Evolutionary conservation across 2,329 filamentous ascomycete genomes (phyloP), one percentile per base, ranked within the genome.

Genomic region (Penicillium sclerotigenum): DNA sequence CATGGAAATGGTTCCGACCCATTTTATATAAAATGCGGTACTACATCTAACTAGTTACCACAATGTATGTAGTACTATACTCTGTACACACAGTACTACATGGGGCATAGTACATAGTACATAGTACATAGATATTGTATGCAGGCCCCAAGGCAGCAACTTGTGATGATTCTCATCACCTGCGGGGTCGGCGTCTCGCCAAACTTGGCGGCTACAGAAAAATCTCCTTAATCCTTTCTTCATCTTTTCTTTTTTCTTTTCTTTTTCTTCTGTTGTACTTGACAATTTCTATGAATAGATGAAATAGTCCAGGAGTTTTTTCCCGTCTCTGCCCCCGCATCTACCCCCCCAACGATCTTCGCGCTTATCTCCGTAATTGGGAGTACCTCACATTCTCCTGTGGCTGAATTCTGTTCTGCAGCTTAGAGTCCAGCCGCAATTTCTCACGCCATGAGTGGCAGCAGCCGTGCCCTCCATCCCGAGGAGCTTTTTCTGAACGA

Each of bases 401-500:
- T 54, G 52, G 43, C 52, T 41, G 24, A 56, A 52, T 38, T 52
- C 47, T 46, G 48, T 41, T 41, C 36, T 59, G 41, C 43, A 37
- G 46, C 22, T 38, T 26, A 29, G 11, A 36, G 20, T 26, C 26
- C 24, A 46, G 36, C 31, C 26, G 47, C 29, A 33, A 43, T 47
- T 18, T 16, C 37, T 24, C 16, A 16, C 2, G 26, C 49, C 56
- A 79, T 78, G 80, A 81, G 71, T 73, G 67, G 68, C 68, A 75
- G 68, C 40, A 69, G 61, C 54, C 79, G 76, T 65, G 87, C 87
- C 66, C 80, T 87, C 64, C 84, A 87, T 26, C 88, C 91, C 75
- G 90, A 93, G 81, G 87, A 95, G 79, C 93, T 95, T 77, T 83
- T 95, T 62, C 74, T 80, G 59, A 75, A 70, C 14, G 31, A 52